Base-by-base conservation (phyloP, 176 grass and related monocot species). In the Microstegium vimineum region DNA sequence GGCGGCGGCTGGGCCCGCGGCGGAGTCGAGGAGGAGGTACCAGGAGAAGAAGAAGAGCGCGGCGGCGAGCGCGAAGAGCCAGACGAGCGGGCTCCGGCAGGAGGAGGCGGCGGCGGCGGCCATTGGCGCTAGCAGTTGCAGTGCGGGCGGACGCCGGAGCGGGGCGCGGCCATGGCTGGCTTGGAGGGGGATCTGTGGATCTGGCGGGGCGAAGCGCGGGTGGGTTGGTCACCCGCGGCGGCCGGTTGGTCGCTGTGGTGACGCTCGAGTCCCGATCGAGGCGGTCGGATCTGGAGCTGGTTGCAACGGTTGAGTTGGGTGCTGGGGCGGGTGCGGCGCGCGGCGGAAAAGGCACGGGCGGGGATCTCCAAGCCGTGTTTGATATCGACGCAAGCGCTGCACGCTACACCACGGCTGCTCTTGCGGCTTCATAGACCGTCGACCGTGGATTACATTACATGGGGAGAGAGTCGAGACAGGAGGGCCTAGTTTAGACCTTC, bases 1-100 rank as follows among this genome's bases (percentile, higher is more conserved):
- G 66, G 77, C 33, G 18, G 78, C 32, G 1, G 79, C 28, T 2
- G 34, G 14, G 6, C 42, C 70, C 70, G 65, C 78, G 62, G 83
- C 76, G 36, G 90, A 89, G 86, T 89, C 79, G 69, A 92, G 90
- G 52, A 92, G 86, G 33, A 92, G 83, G 83, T 86, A 92, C 86
- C 90, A 92, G 74, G 90, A 92, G 42, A 71, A 70, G 86, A 92
- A 80, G 79, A 92, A 89, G 54, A 92, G 82, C 52, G 59, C 83
- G 62, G 83, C 73, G 42, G 90, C 83, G 71, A 86, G 65, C 51
- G 79, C 69, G 86, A 92, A 92, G 69, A 92, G 62, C 33, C 83
- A 92, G 33, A 46, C 14, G 26, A 92, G 46, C 52, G 90, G 90
- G 69, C 46, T 75, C 32, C 83, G 83, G 86, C 75, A 89, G 60